A percentile compares a stretch with the other conserved stretches of the same genome.
Conservation (phyloP, 495 filamentous ascomycete genomes). For the Aspergillus mulundensis region DNA sequence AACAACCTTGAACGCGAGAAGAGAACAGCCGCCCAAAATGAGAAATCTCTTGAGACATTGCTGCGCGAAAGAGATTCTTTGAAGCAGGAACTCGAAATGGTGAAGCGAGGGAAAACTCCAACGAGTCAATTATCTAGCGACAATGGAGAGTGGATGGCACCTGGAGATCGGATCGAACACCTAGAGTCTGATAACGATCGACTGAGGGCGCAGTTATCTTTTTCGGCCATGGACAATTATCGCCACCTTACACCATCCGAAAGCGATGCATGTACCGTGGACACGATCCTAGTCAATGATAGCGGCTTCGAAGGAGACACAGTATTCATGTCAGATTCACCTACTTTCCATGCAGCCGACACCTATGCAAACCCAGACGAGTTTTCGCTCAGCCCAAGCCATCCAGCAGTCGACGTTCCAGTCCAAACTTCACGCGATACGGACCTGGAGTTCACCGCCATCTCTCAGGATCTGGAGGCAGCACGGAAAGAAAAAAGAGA, state of each 20-base stretch:
- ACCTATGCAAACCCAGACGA: constrained; percentile 17
- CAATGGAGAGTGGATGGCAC: constrained; percentile 21
- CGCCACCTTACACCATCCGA: background rate
- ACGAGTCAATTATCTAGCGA: constrained; percentile 23
- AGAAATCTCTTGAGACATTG: constrained; percentile 45
- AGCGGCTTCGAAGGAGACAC: constrained; percentile 24
- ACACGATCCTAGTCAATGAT: constrained; percentile 33
- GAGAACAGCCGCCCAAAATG: constrained; percentile 42
- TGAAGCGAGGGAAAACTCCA: constrained; percentile 33
- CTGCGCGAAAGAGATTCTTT: constrained; percentile 40
- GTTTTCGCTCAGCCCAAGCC: constrained; percentile 13
- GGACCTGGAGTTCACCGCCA: constrained; percentile 20
- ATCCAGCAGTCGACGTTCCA: constrained; percentile 13
- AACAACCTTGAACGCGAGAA: constrained; percentile 61
- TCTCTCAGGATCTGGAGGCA: constrained; percentile 33
- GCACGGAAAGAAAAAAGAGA: constrained; percentile 36
- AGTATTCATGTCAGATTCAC: constrained; percentile 33
- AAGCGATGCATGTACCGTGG: constrained; percentile 28
- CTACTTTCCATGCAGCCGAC: constrained; percentile 24
- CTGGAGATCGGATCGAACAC: constrained; percentile 23
- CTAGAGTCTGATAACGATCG: constrained; percentile 18
- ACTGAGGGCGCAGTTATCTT: constrained; percentile 14
- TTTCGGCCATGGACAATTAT: constrained; percentile 15
- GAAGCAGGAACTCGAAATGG: constrained; percentile 45
- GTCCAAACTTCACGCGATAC: constrained; percentile 17